Evolutionary conservation across 495 filamentous ascomycete species (phyloP).

Genomic region (Glutinoglossum americanum): DNA sequence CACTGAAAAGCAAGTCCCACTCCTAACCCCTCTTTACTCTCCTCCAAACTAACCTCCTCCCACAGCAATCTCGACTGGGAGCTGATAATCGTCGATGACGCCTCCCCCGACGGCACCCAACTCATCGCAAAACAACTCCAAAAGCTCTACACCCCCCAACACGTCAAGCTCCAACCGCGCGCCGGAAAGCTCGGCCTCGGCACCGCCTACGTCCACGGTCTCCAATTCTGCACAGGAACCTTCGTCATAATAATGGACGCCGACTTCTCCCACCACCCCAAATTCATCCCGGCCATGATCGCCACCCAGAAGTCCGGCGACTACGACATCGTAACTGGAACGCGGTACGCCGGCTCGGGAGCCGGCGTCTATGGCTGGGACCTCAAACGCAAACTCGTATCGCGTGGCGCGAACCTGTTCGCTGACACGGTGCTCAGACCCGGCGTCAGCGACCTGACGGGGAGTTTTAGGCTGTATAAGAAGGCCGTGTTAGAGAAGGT

Average conservation of each 20-base stretch:
- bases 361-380: slow-evolving; percentile 89
- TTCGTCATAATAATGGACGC: slow-evolving; percentile 99
- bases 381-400: slow-evolving; percentile 84
- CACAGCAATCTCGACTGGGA: slow-evolving; percentile 86
- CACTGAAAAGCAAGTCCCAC: slow-evolving; percentile 42
- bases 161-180: slow-evolving; percentile 67
- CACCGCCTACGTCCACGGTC: slow-evolving; percentile 89
- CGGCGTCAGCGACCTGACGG: slow-evolving; percentile 90
- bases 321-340: slow-evolving; percentile 94
- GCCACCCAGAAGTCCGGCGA: slow-evolving; percentile 27
- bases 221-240: slow-evolving; percentile 71
- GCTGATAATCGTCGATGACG: slow-evolving; percentile 92
- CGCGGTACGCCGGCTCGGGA: slow-evolving; percentile 54
- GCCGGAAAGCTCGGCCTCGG: slow-evolving; percentile 89
- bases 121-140: slow-evolving; percentile 75
- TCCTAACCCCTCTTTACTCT: neutral
- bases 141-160: slow-evolving; percentile 49
- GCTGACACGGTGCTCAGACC: slow-evolving; percentile 85
- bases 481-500: slow-evolving; percentile 72
- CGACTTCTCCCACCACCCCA: slow-evolving; percentile 96
- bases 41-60: neutral
- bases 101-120: slow-evolving; percentile 87
- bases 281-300: slow-evolving; percentile 86
- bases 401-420: slow-evolving; percentile 80
- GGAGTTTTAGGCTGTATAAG: slow-evolving; percentile 89